These are phyloP conservation scores for Amorphotheca resinae DNA, from an alignment of 495 filamentous ascomycete species.

Conservation along the genomic window DNA sequence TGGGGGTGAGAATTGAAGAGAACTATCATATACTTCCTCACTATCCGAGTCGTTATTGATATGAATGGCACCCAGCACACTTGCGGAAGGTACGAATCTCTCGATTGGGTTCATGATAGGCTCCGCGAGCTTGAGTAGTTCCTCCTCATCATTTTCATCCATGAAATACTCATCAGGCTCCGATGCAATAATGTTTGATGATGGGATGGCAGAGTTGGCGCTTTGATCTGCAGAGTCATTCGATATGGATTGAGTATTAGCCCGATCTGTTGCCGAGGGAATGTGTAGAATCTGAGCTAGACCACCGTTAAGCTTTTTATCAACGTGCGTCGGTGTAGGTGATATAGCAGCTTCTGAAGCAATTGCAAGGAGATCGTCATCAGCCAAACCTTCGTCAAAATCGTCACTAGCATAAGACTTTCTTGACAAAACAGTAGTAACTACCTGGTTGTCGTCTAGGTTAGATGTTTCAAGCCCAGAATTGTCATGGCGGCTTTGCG, in stretches of 20 bases:
- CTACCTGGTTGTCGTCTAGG: neutral
- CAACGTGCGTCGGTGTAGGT: neutral
- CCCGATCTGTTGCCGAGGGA: too few species aligned
- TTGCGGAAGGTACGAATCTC: constrained; percentile 2
- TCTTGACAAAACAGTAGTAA: neutral
- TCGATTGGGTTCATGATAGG: neutral
- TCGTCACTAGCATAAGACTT: constrained; percentile 7
- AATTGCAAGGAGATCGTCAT: constrained; percentile 17
- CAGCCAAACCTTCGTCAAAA: constrained; percentile 16
- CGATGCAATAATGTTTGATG: neutral
- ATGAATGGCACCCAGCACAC: constrained; percentile 1
- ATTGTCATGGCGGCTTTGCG: neutral
- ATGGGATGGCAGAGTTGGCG: too few species aligned
- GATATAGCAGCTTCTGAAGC: neutral
- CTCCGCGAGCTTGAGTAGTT: constrained; percentile 17
- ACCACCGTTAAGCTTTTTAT: too few species aligned
- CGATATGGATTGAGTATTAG: too few species aligned
- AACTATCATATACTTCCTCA: constrained; percentile 11
- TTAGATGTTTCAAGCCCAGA: constrained; percentile 4
- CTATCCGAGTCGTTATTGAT: neutral
- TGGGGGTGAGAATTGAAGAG: constrained; percentile 14
- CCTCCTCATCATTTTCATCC: constrained; percentile 15
- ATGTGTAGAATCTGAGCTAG: too few species aligned
- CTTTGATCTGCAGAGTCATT: too few species aligned
- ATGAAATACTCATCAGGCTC: constrained; percentile 19